Evolutionary conservation across 1,139 yeast genomes (phyloP), one percentile per base, ranked within the genome.

Genomic region (Candida buenavistaensis): DNA sequence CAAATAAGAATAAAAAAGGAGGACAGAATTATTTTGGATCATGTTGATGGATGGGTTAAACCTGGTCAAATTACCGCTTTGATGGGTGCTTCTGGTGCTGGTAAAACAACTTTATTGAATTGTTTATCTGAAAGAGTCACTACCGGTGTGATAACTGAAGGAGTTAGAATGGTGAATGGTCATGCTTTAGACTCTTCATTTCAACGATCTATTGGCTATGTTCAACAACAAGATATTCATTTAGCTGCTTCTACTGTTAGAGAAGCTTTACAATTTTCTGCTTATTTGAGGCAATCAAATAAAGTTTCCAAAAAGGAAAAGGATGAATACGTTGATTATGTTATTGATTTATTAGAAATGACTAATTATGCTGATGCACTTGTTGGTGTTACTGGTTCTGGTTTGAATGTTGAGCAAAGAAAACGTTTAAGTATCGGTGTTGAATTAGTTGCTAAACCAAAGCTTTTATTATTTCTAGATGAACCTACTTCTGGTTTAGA

Each of bases 1-100:
- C 83, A 82, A 47, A 81, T 85, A 37, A 71, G 78, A 49, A 78
- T 82, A 50, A 82, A 83, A 54, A 55, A 59, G 11, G 85, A 75
- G 48, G 67, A 75, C 12, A 69, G 88, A 49, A 71, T 80, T 29
- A 72, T 85, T 47, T 67, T 84, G 53, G 69, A 75, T 50, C 73
- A 75, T 44, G 85, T 85, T 37, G 89, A 82, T 55, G 95, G 94
- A 34, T 84, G 64, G 64, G 66, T 61, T 22, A 57, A 57, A 40
- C 67, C 66, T 2, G 67, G 67, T 29, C 61, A 55, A 37, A 47
- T 50, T 43, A 53, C 47, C 51, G 58, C 50, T 39, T 50, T 38
- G 57, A 67, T 54, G 57, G 59, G 64, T 30, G 58, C 62, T 14
- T 55, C 63, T 15, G 64, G 64, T 49, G 64, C 64, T 27, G 64